Percentiles rank a stretch among this genome's conserved stretches.
phyloP scores from a whole-genome alignment of 192 early-diverging fungal genomes.

The Irineochytrium annulatum region DNA sequence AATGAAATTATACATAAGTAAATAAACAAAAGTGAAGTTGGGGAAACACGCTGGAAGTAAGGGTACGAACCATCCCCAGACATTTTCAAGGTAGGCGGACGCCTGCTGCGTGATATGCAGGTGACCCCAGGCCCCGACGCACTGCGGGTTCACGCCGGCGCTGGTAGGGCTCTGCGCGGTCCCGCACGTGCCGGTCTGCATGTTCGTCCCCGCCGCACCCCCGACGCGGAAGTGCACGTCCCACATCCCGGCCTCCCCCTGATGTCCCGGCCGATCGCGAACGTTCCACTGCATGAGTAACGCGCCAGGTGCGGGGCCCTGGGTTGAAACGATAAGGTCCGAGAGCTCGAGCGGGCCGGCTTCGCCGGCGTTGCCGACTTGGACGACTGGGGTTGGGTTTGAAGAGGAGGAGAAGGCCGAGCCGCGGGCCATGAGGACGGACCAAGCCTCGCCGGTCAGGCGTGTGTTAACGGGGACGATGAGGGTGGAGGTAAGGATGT shows the following conservation, averaged over 20 bases:
- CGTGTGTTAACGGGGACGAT: conserved; percentile 27
- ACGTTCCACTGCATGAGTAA: conserved; percentile 42
- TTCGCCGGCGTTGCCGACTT: conserved; percentile 37
- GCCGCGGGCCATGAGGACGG: conserved; percentile 32
- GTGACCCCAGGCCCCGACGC: conserved; percentile 18
- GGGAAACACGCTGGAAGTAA: too few relatives aligned
- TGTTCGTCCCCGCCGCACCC: conserved; percentile 26
- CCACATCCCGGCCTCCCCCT: conserved; percentile 38
- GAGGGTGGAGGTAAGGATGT: conserved; percentile 31
- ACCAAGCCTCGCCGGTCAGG: conserved; percentile 40
- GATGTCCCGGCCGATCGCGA: background rate
- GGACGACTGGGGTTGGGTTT: conserved; percentile 28
- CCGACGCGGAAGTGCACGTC: conserved; percentile 41
- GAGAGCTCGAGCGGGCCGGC: conserved; percentile 35
- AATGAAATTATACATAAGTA: too few relatives aligned
- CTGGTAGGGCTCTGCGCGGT: too few relatives aligned
- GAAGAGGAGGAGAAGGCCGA: conserved; percentile 13
- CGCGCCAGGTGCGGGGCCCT: conserved; percentile 34
- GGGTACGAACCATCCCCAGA: conserved; percentile 42
- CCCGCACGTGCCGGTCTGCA: conserved; percentile 18
- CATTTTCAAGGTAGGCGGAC: conserved; percentile 41
- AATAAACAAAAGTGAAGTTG: too few relatives aligned
- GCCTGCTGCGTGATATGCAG: conserved; percentile 26
- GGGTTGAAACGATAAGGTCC: too few relatives aligned
- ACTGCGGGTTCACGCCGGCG: conserved; percentile 4